Conservation (phyloP, 495 filamentous ascomycete genomes). For the Aspergillus mulundensis region DNA sequence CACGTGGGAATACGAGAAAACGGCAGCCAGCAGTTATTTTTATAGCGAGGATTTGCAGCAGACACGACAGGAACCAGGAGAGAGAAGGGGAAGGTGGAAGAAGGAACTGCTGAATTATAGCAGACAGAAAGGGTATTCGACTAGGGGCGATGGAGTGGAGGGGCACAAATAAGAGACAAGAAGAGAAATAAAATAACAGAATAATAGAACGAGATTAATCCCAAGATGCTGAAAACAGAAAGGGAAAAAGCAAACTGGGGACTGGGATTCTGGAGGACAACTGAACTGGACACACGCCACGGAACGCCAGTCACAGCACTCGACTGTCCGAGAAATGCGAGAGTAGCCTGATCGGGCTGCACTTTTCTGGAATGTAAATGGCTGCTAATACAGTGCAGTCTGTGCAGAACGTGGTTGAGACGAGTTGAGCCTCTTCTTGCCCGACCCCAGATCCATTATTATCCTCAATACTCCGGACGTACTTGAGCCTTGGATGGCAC, state of each 20-base stretch:
- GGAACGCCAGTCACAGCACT: slow-evolving; percentile 18
- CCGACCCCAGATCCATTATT: slow-evolving; percentile 2
- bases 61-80: slow-evolving; percentile 10
- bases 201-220: slow-evolving; percentile 7
- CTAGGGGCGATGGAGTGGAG: not conserved
- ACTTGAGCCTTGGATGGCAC: not conserved
- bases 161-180: slow-evolving; percentile 4
- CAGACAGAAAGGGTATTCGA: slow-evolving; percentile 3
- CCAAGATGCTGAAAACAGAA: slow-evolving; percentile 3
- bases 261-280: slow-evolving; percentile 14
- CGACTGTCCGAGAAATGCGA: slow-evolving; percentile 7
- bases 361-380: not conserved
- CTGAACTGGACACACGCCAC: slow-evolving; percentile 3
- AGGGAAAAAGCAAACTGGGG: slow-evolving; percentile 17
- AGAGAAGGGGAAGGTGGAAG: slow-evolving; percentile 9
- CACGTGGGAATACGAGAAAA: slow-evolving; percentile 33
- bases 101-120: not conserved
- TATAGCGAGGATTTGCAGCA: slow-evolving; percentile 6
- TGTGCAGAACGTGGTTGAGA: not conserved
- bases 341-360: slow-evolving; percentile 2
- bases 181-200: slow-evolving; percentile 7
- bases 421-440: slow-evolving; percentile 19
- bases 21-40: slow-evolving; percentile 19
- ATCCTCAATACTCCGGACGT: not conserved
- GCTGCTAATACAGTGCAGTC: not conserved